These are phyloP conservation scores for Draba incana DNA, from an alignment of 345 rosid species.

Conservation along the genomic window DNA sequence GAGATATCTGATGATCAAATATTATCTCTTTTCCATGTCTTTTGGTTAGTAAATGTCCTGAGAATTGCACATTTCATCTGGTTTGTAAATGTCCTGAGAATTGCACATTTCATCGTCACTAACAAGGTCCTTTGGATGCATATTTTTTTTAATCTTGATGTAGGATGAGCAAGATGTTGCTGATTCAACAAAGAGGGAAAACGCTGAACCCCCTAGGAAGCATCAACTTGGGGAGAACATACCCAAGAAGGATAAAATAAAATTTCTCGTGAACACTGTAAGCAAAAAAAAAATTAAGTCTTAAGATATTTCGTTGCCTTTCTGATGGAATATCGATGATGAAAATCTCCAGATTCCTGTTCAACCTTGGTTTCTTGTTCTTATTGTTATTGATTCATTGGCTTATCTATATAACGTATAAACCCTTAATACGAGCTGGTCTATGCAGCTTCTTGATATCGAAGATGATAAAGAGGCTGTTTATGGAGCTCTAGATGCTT, in stretches of 20 bases:
- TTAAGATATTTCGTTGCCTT: conserved; percentile 6
- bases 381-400: conserved; percentile 3
- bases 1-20: background rate
- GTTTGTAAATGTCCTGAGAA: background rate
- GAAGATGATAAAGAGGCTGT: conserved; percentile 80
- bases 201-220: conserved; percentile 39
- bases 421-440: conserved; percentile 17
- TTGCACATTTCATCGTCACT: background rate
- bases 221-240: conserved; percentile 63
- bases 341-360: conserved; percentile 1
- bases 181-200: conserved; percentile 34
- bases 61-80: background rate
- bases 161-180: conserved; percentile 35
- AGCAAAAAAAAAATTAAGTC: conserved; percentile 30
- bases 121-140: conserved; percentile 6
- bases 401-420: conserved; percentile 25
- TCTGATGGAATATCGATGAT: conserved; percentile 2
- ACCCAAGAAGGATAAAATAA: conserved; percentile 69
- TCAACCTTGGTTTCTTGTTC: conserved; percentile 6
- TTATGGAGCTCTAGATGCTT: conserved; percentile 91
- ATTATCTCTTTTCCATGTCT: conserved; percentile 8
- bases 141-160: conserved; percentile 4
- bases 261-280: conserved; percentile 71
- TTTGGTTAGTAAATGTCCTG: conserved; percentile 11
- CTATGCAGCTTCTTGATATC: conserved; percentile 69